A percentile compares a stretch with the other conserved stretches of the same genome.
Evolutionary conservation across 2,329 filamentous ascomycete genomes (phyloP).

Genomic region (Pyrenophora seminiperda): DNA sequence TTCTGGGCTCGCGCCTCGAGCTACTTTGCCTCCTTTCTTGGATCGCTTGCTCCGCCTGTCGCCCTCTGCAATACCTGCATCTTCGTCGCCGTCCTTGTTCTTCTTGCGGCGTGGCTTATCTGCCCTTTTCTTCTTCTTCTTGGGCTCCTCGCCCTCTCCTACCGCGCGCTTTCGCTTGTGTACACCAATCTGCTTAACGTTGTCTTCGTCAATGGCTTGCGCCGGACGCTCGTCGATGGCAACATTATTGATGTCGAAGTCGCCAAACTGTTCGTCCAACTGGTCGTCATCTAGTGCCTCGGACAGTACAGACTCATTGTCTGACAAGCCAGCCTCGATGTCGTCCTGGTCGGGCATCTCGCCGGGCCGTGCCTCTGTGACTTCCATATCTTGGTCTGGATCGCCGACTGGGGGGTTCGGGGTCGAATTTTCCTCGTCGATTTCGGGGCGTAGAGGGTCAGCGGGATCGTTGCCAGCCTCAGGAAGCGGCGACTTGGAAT

Average conservation of each 20-base stretch:
- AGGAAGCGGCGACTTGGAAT: constrained; percentile 50
- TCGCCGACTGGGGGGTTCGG: constrained; percentile 52
- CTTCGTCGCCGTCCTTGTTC: constrained; percentile 53
- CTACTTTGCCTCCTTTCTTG: constrained; percentile 44
- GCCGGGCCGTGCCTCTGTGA: constrained; percentile 47
- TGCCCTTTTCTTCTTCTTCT: constrained; percentile 71
- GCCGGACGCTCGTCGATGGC: constrained; percentile 65
- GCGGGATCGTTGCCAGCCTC: constrained; percentile 55
- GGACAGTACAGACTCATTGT: constrained; percentile 66
- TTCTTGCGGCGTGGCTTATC: constrained; percentile 60
- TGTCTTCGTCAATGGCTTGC: constrained; percentile 65
- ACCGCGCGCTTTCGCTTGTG: constrained; percentile 69
- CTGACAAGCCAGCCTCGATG: constrained; percentile 54
- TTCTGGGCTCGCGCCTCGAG: constrained; percentile 51
- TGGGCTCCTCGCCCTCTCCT: constrained; percentile 62
- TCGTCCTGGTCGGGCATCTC: constrained; percentile 45
- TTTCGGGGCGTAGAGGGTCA: constrained; percentile 53
- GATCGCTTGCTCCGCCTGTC: constrained; percentile 60
- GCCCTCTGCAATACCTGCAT: constrained; percentile 58
- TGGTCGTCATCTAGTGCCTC: constrained; percentile 67
- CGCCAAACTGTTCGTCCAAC: constrained; percentile 59
- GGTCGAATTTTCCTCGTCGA: constrained; percentile 56
- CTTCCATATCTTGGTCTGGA: constrained; percentile 54
- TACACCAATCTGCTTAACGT: constrained; percentile 64
- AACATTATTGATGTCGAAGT: constrained; percentile 66